Evolutionary conservation across 352 stramenopile species (phyloP).

Genomic region (Phytopythium litorale): DNA sequence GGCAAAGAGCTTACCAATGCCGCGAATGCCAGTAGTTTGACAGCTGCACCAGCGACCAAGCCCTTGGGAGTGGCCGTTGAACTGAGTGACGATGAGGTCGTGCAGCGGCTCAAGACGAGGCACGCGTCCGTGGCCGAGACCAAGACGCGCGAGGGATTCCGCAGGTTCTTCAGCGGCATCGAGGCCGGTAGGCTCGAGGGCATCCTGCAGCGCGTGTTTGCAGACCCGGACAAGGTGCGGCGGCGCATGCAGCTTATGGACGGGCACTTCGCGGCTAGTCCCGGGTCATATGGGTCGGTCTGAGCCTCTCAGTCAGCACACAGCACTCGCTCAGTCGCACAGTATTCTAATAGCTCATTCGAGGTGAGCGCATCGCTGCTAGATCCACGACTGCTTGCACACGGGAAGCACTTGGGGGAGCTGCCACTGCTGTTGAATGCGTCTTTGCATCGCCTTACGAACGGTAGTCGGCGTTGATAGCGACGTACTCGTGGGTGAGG

Average conservation of each 20-base stretch:
- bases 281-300: background rate
- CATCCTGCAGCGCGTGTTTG: conserved; percentile 48
- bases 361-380: background rate
- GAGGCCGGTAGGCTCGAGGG: conserved; percentile 36
- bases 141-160: conserved; percentile 75
- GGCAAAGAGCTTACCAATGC: too few relatives aligned
- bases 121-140: conserved; percentile 33
- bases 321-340: background rate
- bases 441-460: conserved; percentile 68
- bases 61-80: conserved; percentile 34
- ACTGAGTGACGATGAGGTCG: conserved; percentile 38
- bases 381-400: background rate
- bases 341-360: conserved; percentile 7
- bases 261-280: conserved; percentile 34
- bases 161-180: conserved; percentile 61
- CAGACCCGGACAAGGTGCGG: conserved; percentile 44
- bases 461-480: conserved; percentile 98
- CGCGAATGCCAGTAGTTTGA: conserved; percentile 2
- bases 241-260: conserved; percentile 71
- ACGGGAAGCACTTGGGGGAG: background rate
- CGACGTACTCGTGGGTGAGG: conserved; percentile 98
- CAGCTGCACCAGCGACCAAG: background rate
- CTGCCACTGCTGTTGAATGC: background rate
- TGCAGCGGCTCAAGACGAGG: conserved; percentile 51
- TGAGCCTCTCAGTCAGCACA: background rate